Evolutionary conservation across 192 early-diverging fungal genomes (phyloP), one percentile per base, ranked within the genome.

Genomic region (Jimgerdemannia lactiflua): DNA sequence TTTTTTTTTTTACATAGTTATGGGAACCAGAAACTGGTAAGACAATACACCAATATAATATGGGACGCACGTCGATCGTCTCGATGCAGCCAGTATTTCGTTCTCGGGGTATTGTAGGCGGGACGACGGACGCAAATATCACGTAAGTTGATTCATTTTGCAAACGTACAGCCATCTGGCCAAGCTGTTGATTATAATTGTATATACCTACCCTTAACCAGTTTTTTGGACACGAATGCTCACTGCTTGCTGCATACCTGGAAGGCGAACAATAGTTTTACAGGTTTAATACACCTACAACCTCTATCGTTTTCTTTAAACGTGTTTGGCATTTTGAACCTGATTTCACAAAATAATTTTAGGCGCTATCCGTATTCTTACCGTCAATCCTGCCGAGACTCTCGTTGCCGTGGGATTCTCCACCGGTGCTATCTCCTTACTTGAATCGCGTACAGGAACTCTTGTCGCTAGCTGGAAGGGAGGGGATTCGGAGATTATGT

Each of bases 21-120:
- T 90, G 88, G 88, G 84, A 88, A 43, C 86, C 88, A 18, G 85
- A 87, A 64, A 88, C 86, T 2, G 86, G 84, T 44, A 83, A 79
- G 43, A 75, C 77, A 10, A 49, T 86, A 4, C 80, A 90, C 76
- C 83, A 85, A 67, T 88, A 88, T 71, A 80, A 72, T 63, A 86
- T 80, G 43, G 81, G 82, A 17, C 80, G 83, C 67, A 69, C 77
- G 3, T 80, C 86, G 39, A 80, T 85, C 43, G 75, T 86, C 29
- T 82, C 83, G 4, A 79, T 88, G 42, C 83, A 80, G 42, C 88
- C 88, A 0, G 86, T 88, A 40, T 85, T 82, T 40, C 79, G 84
- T 9, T 84, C 85, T 18, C 74, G 82, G 18, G 82, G 78, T 74
- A 74, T 90, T 73, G 80, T 90, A 18, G 87, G 84, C 4, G 88